These are phyloP conservation scores for Microdochium bolleyi DNA, from an alignment of 2,329 filamentous ascomycete species.

Conservation along the genomic window DNA sequence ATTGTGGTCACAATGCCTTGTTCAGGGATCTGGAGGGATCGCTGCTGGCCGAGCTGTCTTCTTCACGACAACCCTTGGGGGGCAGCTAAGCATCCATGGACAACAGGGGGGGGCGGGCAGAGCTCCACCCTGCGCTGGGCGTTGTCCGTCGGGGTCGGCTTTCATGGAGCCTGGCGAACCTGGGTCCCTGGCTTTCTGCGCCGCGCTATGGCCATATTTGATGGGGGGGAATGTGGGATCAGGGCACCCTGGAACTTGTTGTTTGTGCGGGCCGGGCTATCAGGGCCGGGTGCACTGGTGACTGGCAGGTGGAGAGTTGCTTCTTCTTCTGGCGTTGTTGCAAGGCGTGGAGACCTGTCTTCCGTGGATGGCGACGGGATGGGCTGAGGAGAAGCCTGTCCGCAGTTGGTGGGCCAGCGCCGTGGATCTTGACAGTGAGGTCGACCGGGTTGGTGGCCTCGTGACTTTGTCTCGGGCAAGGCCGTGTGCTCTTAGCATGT, in stretches of 20 bases:
- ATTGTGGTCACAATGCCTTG: not conserved
- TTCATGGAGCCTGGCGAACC: not conserved
- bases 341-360: too few species aligned
- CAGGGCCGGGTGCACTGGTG: too few species aligned
- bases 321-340: too few species aligned
- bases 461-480: too few species aligned
- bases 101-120: not conserved
- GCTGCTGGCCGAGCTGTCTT: not conserved
- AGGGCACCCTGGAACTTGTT: not conserved
- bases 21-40: not conserved
- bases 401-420: too few species aligned
- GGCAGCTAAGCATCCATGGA: not conserved
- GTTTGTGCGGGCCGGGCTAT: not conserved
- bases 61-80: not conserved
- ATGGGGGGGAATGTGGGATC: not conserved
- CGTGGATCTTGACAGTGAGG: too few species aligned
- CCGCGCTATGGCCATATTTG: not conserved
- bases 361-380: too few species aligned
- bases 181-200: not conserved
- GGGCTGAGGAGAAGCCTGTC: too few species aligned
- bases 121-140: too few species aligned
- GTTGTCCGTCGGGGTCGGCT: not conserved
- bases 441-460: too few species aligned
- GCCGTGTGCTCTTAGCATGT: too few species aligned
- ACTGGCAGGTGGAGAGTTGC: too few species aligned